phyloP scores from a whole-genome alignment of 2,329 filamentous ascomycete genomes.

The Calonectria honghensis region DNA sequence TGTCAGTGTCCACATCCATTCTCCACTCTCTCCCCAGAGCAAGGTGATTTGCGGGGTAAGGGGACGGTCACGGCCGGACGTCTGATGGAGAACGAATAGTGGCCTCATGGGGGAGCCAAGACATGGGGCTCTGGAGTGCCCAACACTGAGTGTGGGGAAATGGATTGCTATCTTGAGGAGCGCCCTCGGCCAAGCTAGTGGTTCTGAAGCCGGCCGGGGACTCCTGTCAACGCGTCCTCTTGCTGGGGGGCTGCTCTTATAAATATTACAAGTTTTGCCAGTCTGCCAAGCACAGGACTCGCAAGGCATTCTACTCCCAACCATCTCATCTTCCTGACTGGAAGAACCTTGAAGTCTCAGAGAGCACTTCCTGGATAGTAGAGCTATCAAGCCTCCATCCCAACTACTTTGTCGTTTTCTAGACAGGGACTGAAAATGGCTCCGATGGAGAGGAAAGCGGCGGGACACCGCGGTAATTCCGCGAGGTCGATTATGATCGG shows the following conservation, averaged over 20 bases:
- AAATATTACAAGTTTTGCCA: conserved; percentile 20
- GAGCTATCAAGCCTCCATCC: not conserved
- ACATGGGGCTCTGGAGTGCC: conserved; percentile 7
- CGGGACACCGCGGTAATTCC: conserved; percentile 40
- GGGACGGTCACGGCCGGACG: not conserved
- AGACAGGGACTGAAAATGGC: not conserved
- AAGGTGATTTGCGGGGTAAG: conserved; percentile 14
- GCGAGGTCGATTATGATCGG: conserved; percentile 38
- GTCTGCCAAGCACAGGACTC: not conserved
- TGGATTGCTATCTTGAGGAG: not conserved
- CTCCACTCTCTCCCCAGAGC: not conserved
- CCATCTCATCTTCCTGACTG: no score
- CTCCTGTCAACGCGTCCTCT: not conserved
- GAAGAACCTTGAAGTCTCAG: not conserved
- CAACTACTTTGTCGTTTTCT: not conserved
- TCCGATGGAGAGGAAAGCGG: conserved; percentile 15
- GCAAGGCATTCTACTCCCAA: not conserved
- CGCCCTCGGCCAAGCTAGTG: not conserved
- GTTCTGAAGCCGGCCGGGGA: not conserved
- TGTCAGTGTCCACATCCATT: not conserved
- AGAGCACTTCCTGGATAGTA: not conserved
- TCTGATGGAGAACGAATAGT: not conserved
- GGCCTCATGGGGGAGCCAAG: conserved; percentile 13
- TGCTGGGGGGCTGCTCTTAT: conserved; percentile 5
- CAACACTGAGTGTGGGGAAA: conserved; percentile 21